Base-by-base conservation (phyloP, 495 filamentous ascomycete species). In the Bacidia rubella region DNA sequence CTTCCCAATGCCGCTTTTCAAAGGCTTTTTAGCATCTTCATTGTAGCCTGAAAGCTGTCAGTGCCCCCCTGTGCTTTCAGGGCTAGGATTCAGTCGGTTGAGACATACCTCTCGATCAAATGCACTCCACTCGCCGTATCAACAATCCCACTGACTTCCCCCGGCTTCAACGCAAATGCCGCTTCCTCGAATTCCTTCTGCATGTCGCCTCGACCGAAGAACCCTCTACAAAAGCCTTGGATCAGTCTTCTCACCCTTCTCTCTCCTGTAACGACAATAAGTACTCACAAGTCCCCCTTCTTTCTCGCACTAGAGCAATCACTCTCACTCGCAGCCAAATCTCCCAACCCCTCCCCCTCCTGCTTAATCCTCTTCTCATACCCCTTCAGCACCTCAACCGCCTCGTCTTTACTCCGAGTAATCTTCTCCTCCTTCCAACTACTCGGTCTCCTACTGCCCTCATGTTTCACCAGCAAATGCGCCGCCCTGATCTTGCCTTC, bases 151-250 rank as follows among this genome's bases (percentile, higher is more conserved):
- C 87, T 95, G 52, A 98, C 78, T 65, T 96, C 81, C 20, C 87
- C 87, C 0, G 81, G 81, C 63, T 87, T 78, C 27, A 98, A 69
- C 12, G 80, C 80, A 70, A 97, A 97, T 2, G 90, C 83, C 0
- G 89, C 88, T 26, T 95, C 87, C 66, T 97, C 92, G 58, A 98
- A 98, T 68, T 97, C 92, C 73, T 90, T 95, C 63, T 98, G 92
- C 92, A 98, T 98, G 60, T 98, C 92, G 3, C 87, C 85, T 52
- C 70, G 79, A 21, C 87, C 88, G 62, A 98, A 98, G 66, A 87
- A 95, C 1, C 92, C 92, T 45, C 83, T 87, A 42, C 29, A 40
- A 54, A 20, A n/a, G 35, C 9, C 0, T n/a, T n/a, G n/a, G n/a
- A n/a, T n/a, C n/a, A 32, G n/a, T 9, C 27, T 17, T 53, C 45